Evolutionary conservation across 139 green algal species (phyloP).

Genomic region (Pleodorina starrii): DNA sequence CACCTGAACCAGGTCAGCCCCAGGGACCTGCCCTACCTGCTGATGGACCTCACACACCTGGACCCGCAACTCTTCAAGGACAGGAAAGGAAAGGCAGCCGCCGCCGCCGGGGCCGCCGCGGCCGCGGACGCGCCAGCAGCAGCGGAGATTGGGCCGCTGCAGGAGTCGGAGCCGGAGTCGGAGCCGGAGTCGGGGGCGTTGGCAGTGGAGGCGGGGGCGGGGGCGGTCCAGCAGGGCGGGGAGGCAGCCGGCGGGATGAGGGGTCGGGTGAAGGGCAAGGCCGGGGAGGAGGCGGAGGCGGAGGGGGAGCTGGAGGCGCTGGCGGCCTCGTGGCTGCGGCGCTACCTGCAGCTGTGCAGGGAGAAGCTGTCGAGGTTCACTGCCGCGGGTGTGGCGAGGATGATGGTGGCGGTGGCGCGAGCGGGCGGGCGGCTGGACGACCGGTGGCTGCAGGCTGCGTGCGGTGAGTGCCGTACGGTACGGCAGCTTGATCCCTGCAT

Average conservation of each 20-base stretch:
- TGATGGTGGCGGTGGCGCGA: conserved; percentile 33
- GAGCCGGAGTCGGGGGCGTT: conserved; percentile 1
- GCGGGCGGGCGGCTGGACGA: background rate
- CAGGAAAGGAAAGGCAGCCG: background rate
- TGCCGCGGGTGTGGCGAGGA: conserved; percentile 9
- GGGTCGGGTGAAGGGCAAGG: background rate
- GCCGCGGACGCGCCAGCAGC: background rate
- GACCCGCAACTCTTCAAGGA: background rate
- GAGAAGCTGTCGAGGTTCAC: conserved; percentile 36
- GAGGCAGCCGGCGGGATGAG: no score
- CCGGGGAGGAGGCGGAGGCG: background rate
- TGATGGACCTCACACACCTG: background rate
- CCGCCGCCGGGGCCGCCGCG: background rate
- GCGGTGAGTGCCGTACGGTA: background rate
- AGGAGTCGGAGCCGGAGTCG: no score
- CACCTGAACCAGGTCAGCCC: conserved; percentile 15
- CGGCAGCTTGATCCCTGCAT: no score
- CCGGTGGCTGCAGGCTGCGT: conserved; percentile 11
- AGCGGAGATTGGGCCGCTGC: background rate
- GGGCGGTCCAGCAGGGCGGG: no score
- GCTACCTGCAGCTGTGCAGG: conserved; percentile 7
- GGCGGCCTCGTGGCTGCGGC: background rate
- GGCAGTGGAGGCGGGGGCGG: no score
- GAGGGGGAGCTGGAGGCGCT: background rate
- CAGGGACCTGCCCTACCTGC: conserved; percentile 9